Percentiles rank a stretch among this genome's conserved stretches.
These are phyloP conservation scores for Tardiomyces blankii DNA, from an alignment of 1,139 yeast genomes.

Conservation along the genomic window DNA sequence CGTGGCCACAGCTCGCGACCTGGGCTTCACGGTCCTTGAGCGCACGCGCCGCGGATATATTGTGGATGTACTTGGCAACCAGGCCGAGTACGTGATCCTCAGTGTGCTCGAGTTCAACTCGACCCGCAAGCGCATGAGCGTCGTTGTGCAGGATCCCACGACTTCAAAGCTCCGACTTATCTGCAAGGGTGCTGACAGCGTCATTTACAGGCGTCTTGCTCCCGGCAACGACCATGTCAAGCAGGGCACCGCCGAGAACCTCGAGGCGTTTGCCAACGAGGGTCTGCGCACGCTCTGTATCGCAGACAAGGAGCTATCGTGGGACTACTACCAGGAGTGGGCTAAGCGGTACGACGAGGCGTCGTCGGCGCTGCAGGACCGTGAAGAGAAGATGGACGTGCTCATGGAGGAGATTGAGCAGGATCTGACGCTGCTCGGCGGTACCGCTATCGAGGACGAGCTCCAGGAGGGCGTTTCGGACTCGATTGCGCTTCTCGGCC, in stretches of 20 bases:
- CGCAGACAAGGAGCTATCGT: constrained; percentile 64
- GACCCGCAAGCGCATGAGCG: constrained; percentile 86
- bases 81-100: constrained; percentile 56
- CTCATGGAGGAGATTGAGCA: constrained; percentile 73
- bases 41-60: constrained; percentile 62
- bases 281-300: constrained; percentile 91
- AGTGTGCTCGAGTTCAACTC: constrained; percentile 74
- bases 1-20: constrained; percentile 83
- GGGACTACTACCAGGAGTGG: constrained; percentile 58
- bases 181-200: constrained; percentile 84
- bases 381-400: constrained; percentile 66
- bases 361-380: constrained; percentile 52
- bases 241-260: constrained; percentile 60
- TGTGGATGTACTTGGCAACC: constrained; percentile 63
- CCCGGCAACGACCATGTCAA: constrained; percentile 40
- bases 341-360: constrained; percentile 57
- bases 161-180: constrained; percentile 42
- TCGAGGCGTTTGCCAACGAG: constrained; percentile 87
- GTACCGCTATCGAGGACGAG: constrained; percentile 94
- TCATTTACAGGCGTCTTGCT: constrained; percentile 57
- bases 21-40: constrained; percentile 71
- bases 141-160: constrained; percentile 49
- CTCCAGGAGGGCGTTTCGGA: constrained; percentile 93
- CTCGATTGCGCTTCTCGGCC: constrained; percentile 65
- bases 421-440: constrained; percentile 65